Base-by-base conservation (phyloP, 192 early-diverging fungal genomes). In the Phycomyces blakesleeanus region DNA sequence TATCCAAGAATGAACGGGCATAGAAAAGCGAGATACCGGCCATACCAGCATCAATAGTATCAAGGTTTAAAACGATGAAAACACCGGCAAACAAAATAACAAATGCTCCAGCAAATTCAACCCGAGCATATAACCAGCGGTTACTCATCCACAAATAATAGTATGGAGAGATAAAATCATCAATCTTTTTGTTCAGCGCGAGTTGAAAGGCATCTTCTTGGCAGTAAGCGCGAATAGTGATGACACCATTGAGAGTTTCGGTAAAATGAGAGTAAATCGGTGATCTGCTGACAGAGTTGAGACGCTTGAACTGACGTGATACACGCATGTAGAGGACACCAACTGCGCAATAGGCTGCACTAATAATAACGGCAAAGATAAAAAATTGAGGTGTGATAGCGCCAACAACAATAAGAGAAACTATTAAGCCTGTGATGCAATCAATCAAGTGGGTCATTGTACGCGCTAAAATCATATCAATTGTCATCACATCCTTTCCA, bases 11-110 rank as follows among this genome's bases (percentile, higher is more conserved):
- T 69, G 85, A 86, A 10, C 94, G 78, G 0, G 95, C 81, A 61
- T 97, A 96, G 62, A 83, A 83, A 37, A 99, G 78, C 52, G 85
- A 80, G 44, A 99, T 82, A 49, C 92, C 97, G 37, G 94, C 92
- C 76, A 92, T 78, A 10, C 95, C 94, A 0, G 96, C 86, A 67
- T 91, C 86, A 29, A 97, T 83, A 37, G 73, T 53, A 20, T 44
- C 56, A 26, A 76, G 63, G n/a, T 29, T 51, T 58, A 71, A 58
- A 5, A 94, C 24, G 40, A 97, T 79, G 18, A 89, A 71, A 12
- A 93, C 51, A 6, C 84, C 87, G 21, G 90, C 81, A 37, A 75
- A 77, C 34, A 95, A 88, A 16, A 83, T 72, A 16, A 96, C 90
- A 21, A 91, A 68, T 12, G 87, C 85, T 38, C 89, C 91, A 0